Evolutionary conservation across 371 early-diverging fungal species (phyloP), one percentile per base, ranked within the genome.

Genomic region (Mucor irregularis): DNA sequence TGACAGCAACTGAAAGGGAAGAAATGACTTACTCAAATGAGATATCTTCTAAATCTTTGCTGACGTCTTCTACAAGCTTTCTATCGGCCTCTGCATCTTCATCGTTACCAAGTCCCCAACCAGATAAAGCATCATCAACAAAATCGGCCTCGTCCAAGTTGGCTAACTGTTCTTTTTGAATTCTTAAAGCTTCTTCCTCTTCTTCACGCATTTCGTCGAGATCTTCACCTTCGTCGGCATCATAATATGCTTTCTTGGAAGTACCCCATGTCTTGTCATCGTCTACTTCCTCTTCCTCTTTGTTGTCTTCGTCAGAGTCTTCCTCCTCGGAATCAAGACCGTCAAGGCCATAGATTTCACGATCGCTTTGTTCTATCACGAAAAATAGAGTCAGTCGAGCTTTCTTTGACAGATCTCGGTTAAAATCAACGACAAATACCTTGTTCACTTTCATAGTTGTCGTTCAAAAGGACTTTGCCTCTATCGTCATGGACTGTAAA

Each of bases 141-240:
- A 95, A 96, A 80, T 97, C 97, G 29, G 84, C 89, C 69, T 95
- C 97, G 30, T 86, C 80, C 83, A 96, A 85, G 24, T 82, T 77
- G 25, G 85, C 81, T 14, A 91, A 62, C 29, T 84, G 85, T 67
- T 90, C 83, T 71, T 84, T 86, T 65, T 95, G 95, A 56, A 97
- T 74, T 57, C 90, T 84, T 52, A 92, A 68, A 1, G 95, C 97
- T 68, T 97, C 97, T 42, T 84, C 85, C 57, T 93, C 97, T 65
- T 97, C 96, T 56, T 93, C 93, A 31, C 84, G 84, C 61, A 90
- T 88, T 48, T 89, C 90, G n/a, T 85, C 89, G 26, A 86, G 61
- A 58, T 90, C 89, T 3, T 74, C 68, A 17, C 83, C 85, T 44
- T 91, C 89, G 30, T 92, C 93, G 3, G 87, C 89, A 54, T 89